Base-by-base conservation (phyloP, 2,329 filamentous ascomycete species). In the Pyrenophora tritici-repentis region DNA sequence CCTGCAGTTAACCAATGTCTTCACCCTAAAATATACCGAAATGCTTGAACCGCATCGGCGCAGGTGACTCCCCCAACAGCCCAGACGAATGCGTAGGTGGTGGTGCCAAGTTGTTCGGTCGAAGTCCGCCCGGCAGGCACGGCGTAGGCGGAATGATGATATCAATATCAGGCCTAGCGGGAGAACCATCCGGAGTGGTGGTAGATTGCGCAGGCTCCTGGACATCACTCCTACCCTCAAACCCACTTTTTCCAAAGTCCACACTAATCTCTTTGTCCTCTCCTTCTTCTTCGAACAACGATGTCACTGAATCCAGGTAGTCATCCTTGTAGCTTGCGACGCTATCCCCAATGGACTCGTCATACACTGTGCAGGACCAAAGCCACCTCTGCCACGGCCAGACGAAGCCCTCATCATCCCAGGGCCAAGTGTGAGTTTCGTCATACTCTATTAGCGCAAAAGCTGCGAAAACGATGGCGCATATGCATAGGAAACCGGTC, bases 301-400 rank as follows among this genome's bases (percentile, higher is more conserved):
- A 32, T 35, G 18, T 13, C 10, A 12, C 31, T 4, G 34, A 24
- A 7, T 10, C 8, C 3, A 17, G 6, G 8, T 32, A 16, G 7
- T 6, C 13, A 13, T 18, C 22, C 9, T 13, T 6, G 13, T 39
- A 17, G 4, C 17, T 12, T 7, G 22, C 9, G 10, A 32, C 12
- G 12, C 31, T 31, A 8, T 53, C 41, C 13, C 29, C 20, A 18
- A 38, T 8, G 2, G 35, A 32, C 17, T 46, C 41, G 3, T 55
- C 47, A 13, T 51, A 50, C 7, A 42, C 39, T 1, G 39, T 45
- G 5, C 31, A 3, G 13, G 41, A 20, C 52, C 47, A 55, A 6
- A 55, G 47, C 31, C 44, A 31, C 10, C 26, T 26, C 18, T 51
- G 34, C 52, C 52, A 55, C 4, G 43, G 52, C 47, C 52, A 51